Evolutionary conservation across 805 yeast genomes (phyloP), one percentile per base, ranked within the genome.

Genomic region (Wickerhamomyces rabaulensis): DNA sequence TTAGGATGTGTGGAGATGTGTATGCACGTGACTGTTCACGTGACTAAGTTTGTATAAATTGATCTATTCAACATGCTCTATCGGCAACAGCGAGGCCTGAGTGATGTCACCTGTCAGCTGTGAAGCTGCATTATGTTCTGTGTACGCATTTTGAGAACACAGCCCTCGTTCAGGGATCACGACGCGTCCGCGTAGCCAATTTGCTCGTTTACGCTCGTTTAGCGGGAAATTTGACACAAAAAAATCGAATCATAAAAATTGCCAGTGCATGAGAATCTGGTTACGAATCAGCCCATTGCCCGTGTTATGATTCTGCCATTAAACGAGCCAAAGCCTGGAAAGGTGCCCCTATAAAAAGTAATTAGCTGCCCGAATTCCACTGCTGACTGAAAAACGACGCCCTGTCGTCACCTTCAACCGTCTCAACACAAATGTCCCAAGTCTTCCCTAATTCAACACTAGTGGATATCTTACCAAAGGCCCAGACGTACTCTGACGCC

Each of bases 371-470:
- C 20, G 7, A 27, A 27, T 27, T 25, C n/a, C 31, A 27, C n/a
- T 13, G 6, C 5, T 27, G n/a, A 27, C n/a, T 27, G 31, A 13
- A n/a, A n/a, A 27, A 27, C n/a, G 6, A 27, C n/a, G 31, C 31
- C 31, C n/a, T 27, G n/a, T 27, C 13, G n/a, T 27, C 27, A 13
- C n/a, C 31, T 13, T 27, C 10, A 4, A 27, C 13, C n/a, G 31
- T 13, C 31, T 27, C n/a, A 27, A 27, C 31, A 36, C 15, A 12
- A 27, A 42, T 42, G 44, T 42, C 44, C 9, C 40, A 33, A 19
- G 44, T 42, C 23, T 42, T 42, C 20, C 9, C 39, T 22, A 42
- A 42, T 26, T 20, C 44, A 33, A 42, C 44, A 16, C 26, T 42
- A n/a, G 19, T 42, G 26, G 21, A 17, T 19, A 9, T 38, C 7